Base-by-base conservation (phyloP, 2,329 filamentous ascomycete genomes). In the Ophiostoma quercus region DNA sequence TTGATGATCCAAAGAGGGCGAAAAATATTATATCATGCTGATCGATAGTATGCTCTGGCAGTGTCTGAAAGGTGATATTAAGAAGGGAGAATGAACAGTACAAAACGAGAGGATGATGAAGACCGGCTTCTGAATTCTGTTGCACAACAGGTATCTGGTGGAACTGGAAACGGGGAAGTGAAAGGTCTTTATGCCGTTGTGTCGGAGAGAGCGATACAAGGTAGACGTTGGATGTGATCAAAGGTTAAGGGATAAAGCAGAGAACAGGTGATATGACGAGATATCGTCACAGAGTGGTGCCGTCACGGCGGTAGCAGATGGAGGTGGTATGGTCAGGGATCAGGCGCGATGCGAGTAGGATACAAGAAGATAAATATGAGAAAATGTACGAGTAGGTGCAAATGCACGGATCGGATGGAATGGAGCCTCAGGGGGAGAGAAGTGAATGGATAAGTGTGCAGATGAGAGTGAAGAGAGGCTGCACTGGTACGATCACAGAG, bases 211-310 rank as follows among this genome's bases (percentile, higher is more conserved):
- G 25, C 6, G 25, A 57, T 25, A 29, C 11, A 2, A 60, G 22
- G 25, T 16, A 29, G 1, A 60, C 25, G n/a, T n/a, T 29, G 51
- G 51, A 32, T 60, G 57, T 60, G 57, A 60, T 60, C 25, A 6
- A 3, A 60, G 3, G 25, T 11, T 32, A 16, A 60, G 9, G 25
- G 25, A 25, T 25, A 16, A 16, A 32, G n/a, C 5, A 32, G n/a
- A 60, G 11, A 60, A 60, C 57, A 60, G 57, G 57, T 60, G 57
- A 60, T 60, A 60, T 60, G 57, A 16, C 25, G 12, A 60, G 57
- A 60, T 29, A 16, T 32, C 4, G 57, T 60, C 22, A 14, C 57
- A 60, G 25, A 60, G 25, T 60, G 22, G 57, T 60, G 57, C 14
- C 57, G 57, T 19, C 12, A 60, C 57, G 25, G 57, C 25, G 57